phyloP scores from a whole-genome alignment of 305 asterid genomes.

The Fraxinus greggii region DNA sequence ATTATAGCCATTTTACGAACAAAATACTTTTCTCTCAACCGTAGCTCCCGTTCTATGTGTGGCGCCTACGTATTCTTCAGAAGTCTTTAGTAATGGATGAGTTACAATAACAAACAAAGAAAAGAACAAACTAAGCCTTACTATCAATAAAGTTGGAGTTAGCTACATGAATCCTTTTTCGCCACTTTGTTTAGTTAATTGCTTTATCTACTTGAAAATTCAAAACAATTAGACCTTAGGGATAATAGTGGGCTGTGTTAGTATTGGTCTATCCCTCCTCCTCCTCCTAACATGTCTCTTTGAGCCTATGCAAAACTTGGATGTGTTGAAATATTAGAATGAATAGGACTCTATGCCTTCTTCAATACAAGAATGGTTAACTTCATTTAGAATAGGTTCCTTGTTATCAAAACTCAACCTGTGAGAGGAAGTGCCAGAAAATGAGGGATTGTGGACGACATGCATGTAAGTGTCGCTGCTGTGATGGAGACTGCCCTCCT shows the following conservation, averaged over 20 bases:
- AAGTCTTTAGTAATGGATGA: neutral
- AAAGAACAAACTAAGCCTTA: neutral
- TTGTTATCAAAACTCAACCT: constrained; percentile 84
- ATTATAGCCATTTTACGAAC: neutral
- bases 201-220: neutral
- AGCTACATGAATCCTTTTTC: neutral
- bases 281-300: neutral
- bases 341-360: neutral
- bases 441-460: constrained; percentile 83
- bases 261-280: neutral
- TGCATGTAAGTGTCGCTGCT: constrained; percentile 91
- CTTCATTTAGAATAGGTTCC: constrained; percentile 80
- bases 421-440: constrained; percentile 89
- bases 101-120: neutral
- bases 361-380: constrained; percentile 37
- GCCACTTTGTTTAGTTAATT: neutral
- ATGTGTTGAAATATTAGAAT: neutral
- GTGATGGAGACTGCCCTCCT: constrained; percentile 94
- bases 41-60: neutral
- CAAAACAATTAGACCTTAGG: neutral
- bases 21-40: neutral
- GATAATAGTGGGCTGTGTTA: neutral
- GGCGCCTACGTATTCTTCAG: neutral
- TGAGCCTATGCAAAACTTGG: neutral
- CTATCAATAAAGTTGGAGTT: neutral